Base-by-base conservation (phyloP, 257 asterid species). In the Echium plantagineum region DNA sequence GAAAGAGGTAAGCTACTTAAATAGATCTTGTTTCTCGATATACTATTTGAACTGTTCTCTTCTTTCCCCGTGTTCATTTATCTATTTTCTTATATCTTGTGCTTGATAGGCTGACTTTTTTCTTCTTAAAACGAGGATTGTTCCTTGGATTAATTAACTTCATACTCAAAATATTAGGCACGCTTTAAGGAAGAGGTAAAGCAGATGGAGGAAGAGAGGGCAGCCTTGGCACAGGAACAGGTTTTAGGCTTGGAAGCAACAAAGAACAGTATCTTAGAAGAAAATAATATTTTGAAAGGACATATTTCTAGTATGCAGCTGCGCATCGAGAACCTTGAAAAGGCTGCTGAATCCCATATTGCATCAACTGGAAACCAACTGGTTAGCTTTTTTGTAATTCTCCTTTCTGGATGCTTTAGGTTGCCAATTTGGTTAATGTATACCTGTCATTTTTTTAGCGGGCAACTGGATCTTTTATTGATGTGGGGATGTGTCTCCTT, bases 201-300 rank as follows among this genome's bases (percentile, higher is more conserved):
- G 67, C 81, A 85, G 58, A 69, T 78, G 80, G 95, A 83, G 57
- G 68, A 59, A 65, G 94, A 83, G 56, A 79, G 74, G 70, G 81
- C 78, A 59, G 66, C 71, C 54, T 80, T 82, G 87, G 56, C 71
- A 63, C 72, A 73, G 77, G 90, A 83, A 63, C 95, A 90, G 95
- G 94, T 86, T 80, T 62, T 63, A 66, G 85, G 77, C 74, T 72
- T 83, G 77, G 94, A 83, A 77, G 82, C 74, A 59, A 74, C 79
- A 32, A 74, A 75, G 83, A 71, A 75, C 69, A 75, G 59, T 63
- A 76, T 81, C 66, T 64, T 74, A 65, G 73, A 70, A 60, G 94
- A 87, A 73, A 83, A 71, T 30, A 82, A 68, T 52, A 76, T 76
- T 48, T 53, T 85, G 75, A 68, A 66, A 59, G 77, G 69, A 73